These are phyloP conservation scores for Tulasnella sp. DNA, from an alignment of 768 basidiomycete genomes.

Conservation along the genomic window DNA sequence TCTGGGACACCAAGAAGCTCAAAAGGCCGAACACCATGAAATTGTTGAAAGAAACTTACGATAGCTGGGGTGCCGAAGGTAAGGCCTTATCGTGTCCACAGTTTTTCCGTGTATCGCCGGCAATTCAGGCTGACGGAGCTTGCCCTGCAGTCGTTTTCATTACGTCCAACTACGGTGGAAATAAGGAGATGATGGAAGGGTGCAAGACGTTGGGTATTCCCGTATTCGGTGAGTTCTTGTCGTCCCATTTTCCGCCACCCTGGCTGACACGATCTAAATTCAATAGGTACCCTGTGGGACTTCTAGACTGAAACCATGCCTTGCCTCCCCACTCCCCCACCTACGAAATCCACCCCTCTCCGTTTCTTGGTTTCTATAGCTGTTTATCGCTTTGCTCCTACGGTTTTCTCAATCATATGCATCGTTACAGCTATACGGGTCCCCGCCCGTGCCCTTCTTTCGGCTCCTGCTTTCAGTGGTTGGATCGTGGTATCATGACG, in stretches of 20 bases:
- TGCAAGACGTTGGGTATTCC: slow-evolving; percentile 59
- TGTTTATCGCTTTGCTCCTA: background rate
- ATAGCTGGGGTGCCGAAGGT: slow-evolving; percentile 63
- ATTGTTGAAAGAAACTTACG: slow-evolving; percentile 53
- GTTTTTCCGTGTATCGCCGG: background rate
- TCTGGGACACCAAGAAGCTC: slow-evolving; percentile 63
- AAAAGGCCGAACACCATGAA: slow-evolving; percentile 71
- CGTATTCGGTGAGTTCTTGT: slow-evolving; percentile 30
- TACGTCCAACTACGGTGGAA: slow-evolving; percentile 71
- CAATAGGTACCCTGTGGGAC: slow-evolving; percentile 59
- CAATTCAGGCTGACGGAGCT: background rate
- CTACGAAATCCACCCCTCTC: background rate
- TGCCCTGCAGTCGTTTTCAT: slow-evolving; percentile 52
- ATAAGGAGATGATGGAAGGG: slow-evolving; percentile 66
- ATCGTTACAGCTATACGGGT: no score
- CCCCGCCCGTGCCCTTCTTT: no score
- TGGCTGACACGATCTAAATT: slow-evolving; percentile 24
- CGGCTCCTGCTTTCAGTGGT: no score
- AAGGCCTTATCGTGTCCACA: no score
- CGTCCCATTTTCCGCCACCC: slow-evolving; percentile 12
- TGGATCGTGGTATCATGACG: background rate
- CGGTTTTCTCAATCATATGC: background rate
- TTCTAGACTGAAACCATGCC: slow-evolving; percentile 30
- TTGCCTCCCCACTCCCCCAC: slow-evolving; percentile 7
- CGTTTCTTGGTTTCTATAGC: background rate